phyloP scores from a whole-genome alignment of 2,329 filamentous ascomycete genomes.

The Sphaceloma murrayae region DNA sequence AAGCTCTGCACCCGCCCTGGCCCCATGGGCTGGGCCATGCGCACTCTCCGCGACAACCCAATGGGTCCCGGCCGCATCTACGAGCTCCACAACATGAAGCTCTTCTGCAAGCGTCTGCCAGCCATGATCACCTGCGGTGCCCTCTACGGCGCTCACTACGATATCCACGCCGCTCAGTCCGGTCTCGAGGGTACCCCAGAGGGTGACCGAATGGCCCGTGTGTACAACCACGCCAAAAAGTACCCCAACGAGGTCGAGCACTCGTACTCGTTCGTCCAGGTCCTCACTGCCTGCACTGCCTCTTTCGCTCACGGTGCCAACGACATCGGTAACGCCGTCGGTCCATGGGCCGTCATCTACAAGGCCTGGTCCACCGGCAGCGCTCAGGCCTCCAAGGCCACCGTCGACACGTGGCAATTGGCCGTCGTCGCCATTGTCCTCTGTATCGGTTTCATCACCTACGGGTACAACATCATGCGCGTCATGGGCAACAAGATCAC shows the following conservation, averaged over 20 bases:
- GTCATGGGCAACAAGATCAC: constrained; percentile 52
- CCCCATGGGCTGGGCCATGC: constrained; percentile 76
- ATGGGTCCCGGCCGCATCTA: constrained; percentile 65
- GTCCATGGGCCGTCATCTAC: constrained; percentile 55
- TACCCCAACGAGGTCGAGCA: constrained; percentile 55
- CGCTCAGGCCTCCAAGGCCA: constrained; percentile 47
- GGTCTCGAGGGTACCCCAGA: constrained; percentile 64
- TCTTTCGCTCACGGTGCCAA: constrained; percentile 64
- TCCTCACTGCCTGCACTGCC: constrained; percentile 60
- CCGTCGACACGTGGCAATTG: constrained; percentile 66
- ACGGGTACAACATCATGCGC: constrained; percentile 57
- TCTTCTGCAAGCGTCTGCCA: constrained; percentile 55
- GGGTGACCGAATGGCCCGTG: constrained; percentile 55
- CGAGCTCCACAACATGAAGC: constrained; percentile 60
- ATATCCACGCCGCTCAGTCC: constrained; percentile 67
- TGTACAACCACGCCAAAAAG: constrained; percentile 48
- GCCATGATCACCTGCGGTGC: constrained; percentile 53
- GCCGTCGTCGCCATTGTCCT: constrained; percentile 53
- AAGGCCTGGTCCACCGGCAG: constrained; percentile 47
- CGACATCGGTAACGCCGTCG: constrained; percentile 55
- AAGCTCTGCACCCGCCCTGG: constrained; percentile 54
- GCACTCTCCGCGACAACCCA: constrained; percentile 62
- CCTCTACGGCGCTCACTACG: constrained; percentile 70
- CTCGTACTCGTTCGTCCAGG: constrained; percentile 56
- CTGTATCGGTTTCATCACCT: constrained; percentile 50